These are phyloP conservation scores for Phytophthora constricta DNA, from an alignment of 352 stramenopile species.

Conservation along the genomic window DNA sequence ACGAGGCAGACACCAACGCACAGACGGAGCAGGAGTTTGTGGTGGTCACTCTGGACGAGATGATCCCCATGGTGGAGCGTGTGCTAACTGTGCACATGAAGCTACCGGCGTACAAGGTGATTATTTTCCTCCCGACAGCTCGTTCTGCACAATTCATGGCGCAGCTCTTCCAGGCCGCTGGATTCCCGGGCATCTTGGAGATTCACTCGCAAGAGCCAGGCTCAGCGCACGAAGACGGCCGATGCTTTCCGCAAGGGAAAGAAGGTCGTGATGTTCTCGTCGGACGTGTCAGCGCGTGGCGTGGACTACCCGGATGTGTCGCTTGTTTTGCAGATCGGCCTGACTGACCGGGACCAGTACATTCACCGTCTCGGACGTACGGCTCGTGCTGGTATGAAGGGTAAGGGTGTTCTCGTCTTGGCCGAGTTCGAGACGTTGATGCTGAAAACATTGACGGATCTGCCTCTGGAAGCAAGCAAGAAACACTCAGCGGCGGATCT, in stretches of 20 bases:
- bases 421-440: conserved; percentile 84
- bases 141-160: conserved; percentile 90
- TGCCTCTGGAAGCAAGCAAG: conserved; percentile 56
- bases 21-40: conserved; percentile 90
- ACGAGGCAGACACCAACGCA: conserved; percentile 90
- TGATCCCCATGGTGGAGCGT: conserved; percentile 74
- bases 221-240: conserved; percentile 84
- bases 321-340: conserved; percentile 85
- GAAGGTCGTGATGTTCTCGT: conserved; percentile 94
- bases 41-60: conserved; percentile 69
- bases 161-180: conserved; percentile 85
- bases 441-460: conserved; percentile 69
- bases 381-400: conserved; percentile 88
- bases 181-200: conserved; percentile 87
- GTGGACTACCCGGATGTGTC: conserved; percentile 97
- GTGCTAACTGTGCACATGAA: conserved; percentile 82
- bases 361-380: conserved; percentile 96
- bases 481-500: conserved; percentile 27
- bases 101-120: conserved; percentile 91
- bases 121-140: conserved; percentile 95
- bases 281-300: conserved; percentile 93
- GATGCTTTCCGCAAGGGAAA: conserved; percentile 90
- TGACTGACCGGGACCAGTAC: conserved; percentile 93
- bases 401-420: conserved; percentile 84
- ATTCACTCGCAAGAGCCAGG: conserved; percentile 97